These are phyloP conservation scores for Fusarium subglutinans DNA, from an alignment of 2,329 filamentous ascomycete species.

Conservation along the genomic window DNA sequence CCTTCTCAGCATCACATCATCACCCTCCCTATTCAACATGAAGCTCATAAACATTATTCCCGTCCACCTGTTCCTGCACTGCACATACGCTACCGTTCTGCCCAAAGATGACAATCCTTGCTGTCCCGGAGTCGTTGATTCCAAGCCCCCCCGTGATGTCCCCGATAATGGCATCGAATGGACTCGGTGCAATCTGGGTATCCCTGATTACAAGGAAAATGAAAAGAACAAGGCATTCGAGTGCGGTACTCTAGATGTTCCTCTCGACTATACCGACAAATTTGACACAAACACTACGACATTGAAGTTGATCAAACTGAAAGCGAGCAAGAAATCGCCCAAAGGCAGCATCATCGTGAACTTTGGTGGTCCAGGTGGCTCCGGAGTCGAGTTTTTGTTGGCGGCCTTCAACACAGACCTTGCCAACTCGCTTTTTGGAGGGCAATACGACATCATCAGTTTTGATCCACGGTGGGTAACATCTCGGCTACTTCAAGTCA, in stretches of 20 bases:
- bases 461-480: not conserved
- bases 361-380: not conserved
- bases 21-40: not conserved
- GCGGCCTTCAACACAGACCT: too few relatives aligned
- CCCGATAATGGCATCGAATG: not conserved
- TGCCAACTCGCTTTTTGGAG: not conserved
- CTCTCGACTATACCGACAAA: not conserved
- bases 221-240: not conserved
- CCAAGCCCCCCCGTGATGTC: too few relatives aligned
- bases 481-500: rapidly evolving
- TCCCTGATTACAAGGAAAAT: not conserved
- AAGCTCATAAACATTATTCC: not conserved
- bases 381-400: not conserved
- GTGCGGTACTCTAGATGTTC: not conserved
- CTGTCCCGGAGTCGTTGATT: too few relatives aligned
- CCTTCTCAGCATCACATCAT: not conserved
- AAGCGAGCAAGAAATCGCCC: not conserved
- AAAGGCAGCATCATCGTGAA: not conserved
- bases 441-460: not conserved
- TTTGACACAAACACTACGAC: not conserved
- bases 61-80: not conserved
- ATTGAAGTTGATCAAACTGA: not conserved
- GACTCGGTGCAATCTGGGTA: not conserved
- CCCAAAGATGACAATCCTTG: not conserved
- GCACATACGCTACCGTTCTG: not conserved